A percentile compares a stretch with the other conserved stretches of the same genome.
Evolutionary conservation across 2,329 filamentous ascomycete genomes (phyloP).

Genomic region (Talaromyces sp.): DNA sequence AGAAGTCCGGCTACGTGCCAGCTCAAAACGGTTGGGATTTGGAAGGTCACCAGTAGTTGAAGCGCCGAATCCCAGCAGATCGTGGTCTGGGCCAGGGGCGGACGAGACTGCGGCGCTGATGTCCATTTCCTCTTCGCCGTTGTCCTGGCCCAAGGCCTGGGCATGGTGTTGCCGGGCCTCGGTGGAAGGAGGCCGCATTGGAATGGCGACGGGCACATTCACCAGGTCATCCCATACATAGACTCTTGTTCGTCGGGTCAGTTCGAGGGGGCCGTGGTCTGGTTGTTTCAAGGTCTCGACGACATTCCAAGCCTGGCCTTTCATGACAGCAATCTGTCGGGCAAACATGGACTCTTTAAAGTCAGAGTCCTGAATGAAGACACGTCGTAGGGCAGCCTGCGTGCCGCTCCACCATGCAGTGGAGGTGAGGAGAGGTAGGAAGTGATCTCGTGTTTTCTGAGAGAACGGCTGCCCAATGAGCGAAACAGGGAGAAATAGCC

Average conservation of each 20-base stretch:
- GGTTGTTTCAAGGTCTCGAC: constrained; percentile 91
- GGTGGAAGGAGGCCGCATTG: constrained; percentile 76
- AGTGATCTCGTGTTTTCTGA: constrained; percentile 86
- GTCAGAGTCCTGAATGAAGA: constrained; percentile 89
- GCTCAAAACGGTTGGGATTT: constrained; percentile 69
- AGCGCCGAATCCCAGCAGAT: constrained; percentile 62
- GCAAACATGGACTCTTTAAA: constrained; percentile 99
- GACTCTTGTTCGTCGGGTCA: constrained; percentile 83
- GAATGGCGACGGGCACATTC: constrained; percentile 89
- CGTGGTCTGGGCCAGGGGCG: constrained; percentile 47
- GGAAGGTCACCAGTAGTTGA: constrained; percentile 57
- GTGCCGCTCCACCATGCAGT: constrained; percentile 97
- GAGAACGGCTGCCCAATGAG: constrained; percentile 96
- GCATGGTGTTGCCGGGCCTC: constrained; percentile 69
- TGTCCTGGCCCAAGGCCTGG: constrained; percentile 45
- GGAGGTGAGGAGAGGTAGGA: constrained; percentile 90
- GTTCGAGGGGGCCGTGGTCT: constrained; percentile 88
- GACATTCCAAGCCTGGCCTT: constrained; percentile 98
- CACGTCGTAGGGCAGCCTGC: constrained; percentile 73
- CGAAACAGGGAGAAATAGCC: constrained; percentile 94
- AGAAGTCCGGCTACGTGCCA: constrained; percentile 43
- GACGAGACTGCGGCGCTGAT: constrained; percentile 68
- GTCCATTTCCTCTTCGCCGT: constrained; percentile 77
- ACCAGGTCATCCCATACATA: constrained; percentile 98
- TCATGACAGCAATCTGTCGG: constrained; percentile 98